Conservation (phyloP, 371 early-diverging fungal species). For the Enterospora canceri region DNA sequence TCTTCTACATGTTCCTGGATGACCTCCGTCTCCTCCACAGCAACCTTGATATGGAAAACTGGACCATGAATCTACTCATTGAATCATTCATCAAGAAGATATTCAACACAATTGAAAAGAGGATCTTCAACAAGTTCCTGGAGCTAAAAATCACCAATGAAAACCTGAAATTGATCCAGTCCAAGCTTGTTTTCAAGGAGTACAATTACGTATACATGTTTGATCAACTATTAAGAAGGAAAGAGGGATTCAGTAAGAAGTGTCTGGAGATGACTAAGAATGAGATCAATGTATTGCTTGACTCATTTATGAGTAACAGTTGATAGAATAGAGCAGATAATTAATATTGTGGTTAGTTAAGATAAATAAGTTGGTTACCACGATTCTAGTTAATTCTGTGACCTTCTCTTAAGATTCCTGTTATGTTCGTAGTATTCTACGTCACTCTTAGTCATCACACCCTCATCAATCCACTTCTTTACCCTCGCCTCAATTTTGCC, state of each 20-base stretch:
- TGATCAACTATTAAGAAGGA: slow-evolving; percentile 13
- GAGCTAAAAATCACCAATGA: slow-evolving; percentile 10
- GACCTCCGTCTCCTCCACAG: slow-evolving; percentile 12
- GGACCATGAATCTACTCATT: slow-evolving; percentile 2
- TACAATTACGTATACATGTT: slow-evolving; percentile 32
- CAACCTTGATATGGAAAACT: slow-evolving; percentile 1
- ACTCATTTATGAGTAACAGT: not conserved
- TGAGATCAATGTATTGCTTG: slow-evolving; percentile 22
- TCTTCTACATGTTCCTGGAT: slow-evolving; percentile 15
- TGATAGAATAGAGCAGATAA: not conserved
- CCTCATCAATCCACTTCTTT: slow-evolving; percentile 18
- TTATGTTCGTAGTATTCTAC: not conserved
- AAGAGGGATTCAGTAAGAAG: slow-evolving; percentile 7
- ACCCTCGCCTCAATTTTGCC: slow-evolving; percentile 22
- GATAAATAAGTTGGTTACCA: not conserved
- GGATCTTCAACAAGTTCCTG: slow-evolving; percentile 33
- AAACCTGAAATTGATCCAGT: slow-evolving; percentile 15
- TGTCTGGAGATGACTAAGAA: slow-evolving; percentile 28
- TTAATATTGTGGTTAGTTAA: not conserved
- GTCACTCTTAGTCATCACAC: slow-evolving; percentile 5
- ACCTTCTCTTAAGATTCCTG: not conserved
- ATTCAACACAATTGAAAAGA: slow-evolving; percentile 26
- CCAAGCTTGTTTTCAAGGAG: slow-evolving; percentile 20
- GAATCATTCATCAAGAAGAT: slow-evolving; percentile 23
- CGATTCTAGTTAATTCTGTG: not conserved